phyloP scores from a whole-genome alignment of 1,284 basidiomycete genomes.

The Irpex sp. region DNA sequence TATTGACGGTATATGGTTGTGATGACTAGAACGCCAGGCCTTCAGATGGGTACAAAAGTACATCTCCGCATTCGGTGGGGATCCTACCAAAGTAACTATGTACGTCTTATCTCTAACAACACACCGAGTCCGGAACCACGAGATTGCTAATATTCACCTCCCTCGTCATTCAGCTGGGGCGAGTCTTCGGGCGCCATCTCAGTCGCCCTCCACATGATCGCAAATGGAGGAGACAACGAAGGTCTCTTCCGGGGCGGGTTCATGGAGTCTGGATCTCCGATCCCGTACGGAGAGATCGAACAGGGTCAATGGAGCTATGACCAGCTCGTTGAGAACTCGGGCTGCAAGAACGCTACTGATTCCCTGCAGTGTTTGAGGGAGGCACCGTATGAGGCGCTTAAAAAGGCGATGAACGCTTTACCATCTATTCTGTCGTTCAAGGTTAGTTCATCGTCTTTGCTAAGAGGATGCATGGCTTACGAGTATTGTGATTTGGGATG shows the following conservation, averaged over 20 bases:
- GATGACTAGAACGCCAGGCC: constrained; percentile 22
- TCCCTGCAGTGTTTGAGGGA: constrained; percentile 35
- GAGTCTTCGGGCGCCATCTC: constrained; percentile 36
- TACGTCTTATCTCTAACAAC: constrained; percentile 10
- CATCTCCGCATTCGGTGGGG: constrained; percentile 39
- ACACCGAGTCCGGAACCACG: too few relatives aligned
- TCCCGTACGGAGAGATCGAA: constrained; percentile 25
- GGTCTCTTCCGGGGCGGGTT: constrained; percentile 29
- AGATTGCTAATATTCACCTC: too few relatives aligned
- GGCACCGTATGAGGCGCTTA: constrained; percentile 15
- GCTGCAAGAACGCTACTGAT: constrained; percentile 28
- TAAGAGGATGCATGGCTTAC: too few relatives aligned
- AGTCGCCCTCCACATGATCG: constrained; percentile 25
- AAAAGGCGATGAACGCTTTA: constrained; percentile 24
- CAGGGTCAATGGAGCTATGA: constrained; percentile 28
- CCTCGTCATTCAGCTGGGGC: constrained; percentile 27
- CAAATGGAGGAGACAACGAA: constrained; percentile 24
- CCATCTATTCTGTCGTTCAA: constrained; percentile 11
- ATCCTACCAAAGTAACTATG: constrained; percentile 29
- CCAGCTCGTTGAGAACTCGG: constrained; percentile 23
- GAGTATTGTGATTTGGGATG: neutral
- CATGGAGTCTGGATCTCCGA: constrained; percentile 31
- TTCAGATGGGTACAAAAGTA: constrained; percentile 40
- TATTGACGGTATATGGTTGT: too few relatives aligned
- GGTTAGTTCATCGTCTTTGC: neutral